These are phyloP conservation scores for Cardamine chenopodiifolia DNA, from an alignment of 345 rosid species.

Conservation along the genomic window DNA sequence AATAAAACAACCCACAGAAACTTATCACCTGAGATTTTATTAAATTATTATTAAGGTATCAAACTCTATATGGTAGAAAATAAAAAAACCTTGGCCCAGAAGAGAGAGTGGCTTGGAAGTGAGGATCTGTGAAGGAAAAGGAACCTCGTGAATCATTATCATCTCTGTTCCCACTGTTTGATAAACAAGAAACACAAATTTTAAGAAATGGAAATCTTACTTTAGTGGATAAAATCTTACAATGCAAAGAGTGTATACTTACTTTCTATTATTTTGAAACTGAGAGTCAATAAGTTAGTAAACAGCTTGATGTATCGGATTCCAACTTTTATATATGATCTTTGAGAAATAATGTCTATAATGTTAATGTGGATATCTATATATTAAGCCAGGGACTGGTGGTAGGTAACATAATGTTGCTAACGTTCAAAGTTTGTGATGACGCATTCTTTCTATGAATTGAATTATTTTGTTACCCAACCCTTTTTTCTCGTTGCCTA, in stretches of 20 bases:
- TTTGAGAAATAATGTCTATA: neutral
- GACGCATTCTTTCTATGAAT: conserved; percentile 21
- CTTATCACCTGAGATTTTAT: neutral
- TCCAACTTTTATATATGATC: neutral
- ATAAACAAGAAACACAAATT: neutral
- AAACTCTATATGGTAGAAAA: neutral
- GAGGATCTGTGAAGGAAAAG: conserved; percentile 65
- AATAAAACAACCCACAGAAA: neutral
- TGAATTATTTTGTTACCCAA: neutral
- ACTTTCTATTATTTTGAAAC: neutral
- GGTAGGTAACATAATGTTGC: conserved; percentile 41
- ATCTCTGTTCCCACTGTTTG: conserved; percentile 71
- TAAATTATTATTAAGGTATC: neutral
- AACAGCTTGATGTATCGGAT: neutral
- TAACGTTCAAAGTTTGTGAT: conserved; percentile 46
- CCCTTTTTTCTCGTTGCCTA: neutral
- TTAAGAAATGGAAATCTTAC: neutral
- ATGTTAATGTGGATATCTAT: conserved; percentile 10
- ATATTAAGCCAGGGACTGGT: conserved; percentile 27
- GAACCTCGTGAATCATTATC: conserved; percentile 70
- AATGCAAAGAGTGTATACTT: conserved; percentile 2
- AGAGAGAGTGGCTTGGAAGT: conserved; percentile 66
- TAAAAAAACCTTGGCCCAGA: conserved; percentile 62
- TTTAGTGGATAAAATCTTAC: neutral
- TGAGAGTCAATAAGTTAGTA: neutral